Percentiles rank a stretch among this genome's conserved stretches.
These are phyloP conservation scores for Picea abies DNA, from an alignment of 83 land plant species.

Conservation along the genomic window DNA sequence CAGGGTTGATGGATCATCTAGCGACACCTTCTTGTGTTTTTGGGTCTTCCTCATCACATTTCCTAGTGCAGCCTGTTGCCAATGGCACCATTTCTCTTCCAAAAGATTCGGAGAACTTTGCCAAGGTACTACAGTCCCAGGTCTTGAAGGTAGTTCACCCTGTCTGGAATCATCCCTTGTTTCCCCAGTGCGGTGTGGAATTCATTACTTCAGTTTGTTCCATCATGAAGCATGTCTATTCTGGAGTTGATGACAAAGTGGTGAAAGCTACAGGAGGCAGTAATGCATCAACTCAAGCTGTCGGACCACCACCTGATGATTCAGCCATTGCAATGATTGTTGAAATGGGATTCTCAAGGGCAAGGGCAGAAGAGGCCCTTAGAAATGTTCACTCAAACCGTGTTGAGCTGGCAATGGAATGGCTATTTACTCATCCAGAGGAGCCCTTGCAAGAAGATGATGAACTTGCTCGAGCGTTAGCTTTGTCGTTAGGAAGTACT, in stretches of 20 bases:
- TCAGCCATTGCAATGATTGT: too few relatives aligned
- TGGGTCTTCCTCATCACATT: slow-evolving; percentile 74
- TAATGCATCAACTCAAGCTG: too few relatives aligned
- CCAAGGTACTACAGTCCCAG: slow-evolving; percentile 85
- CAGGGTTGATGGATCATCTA: slow-evolving; percentile 86
- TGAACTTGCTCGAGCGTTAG: too few relatives aligned
- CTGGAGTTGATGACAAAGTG: slow-evolving; percentile 32
- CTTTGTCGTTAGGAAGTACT: too few relatives aligned
- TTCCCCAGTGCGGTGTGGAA: slow-evolving; percentile 75
- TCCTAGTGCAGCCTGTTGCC: slow-evolving; percentile 81
- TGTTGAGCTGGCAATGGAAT: too few relatives aligned
- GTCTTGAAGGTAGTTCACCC: slow-evolving; percentile 89
- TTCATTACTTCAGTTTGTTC: slow-evolving; percentile 75
- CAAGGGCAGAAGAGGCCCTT: too few relatives aligned
- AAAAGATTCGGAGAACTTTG: slow-evolving; percentile 87
- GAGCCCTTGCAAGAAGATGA: too few relatives aligned
- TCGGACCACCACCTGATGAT: too few relatives aligned
- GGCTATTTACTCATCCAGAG: too few relatives aligned
- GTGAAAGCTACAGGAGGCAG: slow-evolving; percentile 37
- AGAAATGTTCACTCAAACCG: too few relatives aligned
- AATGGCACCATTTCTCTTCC: slow-evolving; percentile 65
- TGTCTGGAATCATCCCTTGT: slow-evolving; percentile 88
- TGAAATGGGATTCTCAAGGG: too few relatives aligned
- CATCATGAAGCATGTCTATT: slow-evolving; percentile 63
- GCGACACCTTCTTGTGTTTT: slow-evolving; percentile 82